Percentiles rank a stretch among this genome's conserved stretches.
phyloP scores from a whole-genome alignment of 345 rosid species.

The Populus davidiana region DNA sequence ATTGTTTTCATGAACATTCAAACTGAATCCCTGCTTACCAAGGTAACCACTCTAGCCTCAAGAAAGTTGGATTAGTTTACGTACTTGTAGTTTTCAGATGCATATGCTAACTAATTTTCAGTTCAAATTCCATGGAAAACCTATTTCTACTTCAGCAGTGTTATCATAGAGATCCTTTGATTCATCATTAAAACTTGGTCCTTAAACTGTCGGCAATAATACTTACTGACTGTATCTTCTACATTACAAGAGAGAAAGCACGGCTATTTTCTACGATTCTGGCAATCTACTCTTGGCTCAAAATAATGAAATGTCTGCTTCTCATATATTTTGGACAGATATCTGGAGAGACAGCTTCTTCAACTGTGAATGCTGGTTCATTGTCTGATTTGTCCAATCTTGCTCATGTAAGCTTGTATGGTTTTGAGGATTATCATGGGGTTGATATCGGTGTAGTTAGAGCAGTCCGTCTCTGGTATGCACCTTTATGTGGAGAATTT shows the following conservation, averaged over 20 bases:
- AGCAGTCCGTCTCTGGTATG: constrained; percentile 90
- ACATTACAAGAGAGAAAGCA: not conserved
- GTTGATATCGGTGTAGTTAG: constrained; percentile 95
- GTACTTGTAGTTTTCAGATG: not conserved
- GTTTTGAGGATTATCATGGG: constrained; percentile 97
- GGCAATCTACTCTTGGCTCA: not conserved
- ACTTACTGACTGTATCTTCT: too few species aligned
- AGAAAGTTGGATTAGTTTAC: not conserved
- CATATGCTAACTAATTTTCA: too few species aligned
- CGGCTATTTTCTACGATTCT: too few species aligned
- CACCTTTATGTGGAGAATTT: constrained; percentile 68
- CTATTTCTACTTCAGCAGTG: too few species aligned
- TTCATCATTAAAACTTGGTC: too few species aligned
- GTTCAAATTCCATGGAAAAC: too few species aligned
- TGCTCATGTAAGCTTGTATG: constrained; percentile 75
- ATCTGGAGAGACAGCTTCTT: constrained; percentile 91
- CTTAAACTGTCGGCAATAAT: too few species aligned
- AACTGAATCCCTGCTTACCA: constrained; percentile 88
- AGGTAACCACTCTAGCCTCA: constrained; percentile 41
- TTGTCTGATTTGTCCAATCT: constrained; percentile 75
- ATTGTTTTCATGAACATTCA: constrained; percentile 84
- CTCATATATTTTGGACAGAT: constrained; percentile 43
- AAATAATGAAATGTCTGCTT: not conserved
- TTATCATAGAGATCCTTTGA: too few species aligned
- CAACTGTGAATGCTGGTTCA: constrained; percentile 78